Percentiles rank a stretch among this genome's conserved stretches.
These are phyloP conservation scores for Hippophae gyantsensis DNA, from an alignment of 306 rosid genomes.

Conservation along the genomic window DNA sequence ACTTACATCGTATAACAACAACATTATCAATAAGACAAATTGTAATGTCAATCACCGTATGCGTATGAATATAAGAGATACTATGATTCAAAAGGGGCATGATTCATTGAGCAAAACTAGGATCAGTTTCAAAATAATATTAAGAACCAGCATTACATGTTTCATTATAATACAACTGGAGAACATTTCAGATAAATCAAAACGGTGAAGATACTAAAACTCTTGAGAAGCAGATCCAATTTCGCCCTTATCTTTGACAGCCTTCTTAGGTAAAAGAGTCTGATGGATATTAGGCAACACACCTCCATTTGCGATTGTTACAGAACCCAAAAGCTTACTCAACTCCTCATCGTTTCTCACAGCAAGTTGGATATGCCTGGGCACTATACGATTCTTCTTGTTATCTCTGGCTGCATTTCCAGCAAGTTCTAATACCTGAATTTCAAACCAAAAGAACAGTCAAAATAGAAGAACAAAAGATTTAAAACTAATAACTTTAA, in stretches of 20 bases:
- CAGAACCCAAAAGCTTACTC: conserved; percentile 71
- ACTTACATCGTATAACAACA: too few relatives aligned
- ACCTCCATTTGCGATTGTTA: conserved; percentile 70
- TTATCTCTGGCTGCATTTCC: conserved; percentile 85
- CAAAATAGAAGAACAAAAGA: background rate
- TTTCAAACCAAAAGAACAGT: background rate
- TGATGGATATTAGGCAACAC: conserved; percentile 68
- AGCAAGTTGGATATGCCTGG: conserved; percentile 78
- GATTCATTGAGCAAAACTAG: too few relatives aligned
- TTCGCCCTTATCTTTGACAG: conserved; percentile 65
- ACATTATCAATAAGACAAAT: too few relatives aligned
- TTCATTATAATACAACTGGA: conserved; percentile 24
- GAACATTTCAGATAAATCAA: background rate
- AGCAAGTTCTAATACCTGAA: conserved; percentile 70
- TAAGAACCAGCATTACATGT: too few relatives aligned
- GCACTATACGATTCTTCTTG: conserved; percentile 82
- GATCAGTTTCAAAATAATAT: too few relatives aligned
- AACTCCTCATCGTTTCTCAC: conserved; percentile 84
- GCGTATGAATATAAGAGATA: too few relatives aligned
- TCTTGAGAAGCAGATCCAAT: conserved; percentile 87
- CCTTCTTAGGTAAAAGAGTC: conserved; percentile 63
- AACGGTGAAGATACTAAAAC: conserved; percentile 25
- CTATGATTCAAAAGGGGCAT: too few relatives aligned
- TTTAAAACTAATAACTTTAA: too few relatives aligned
- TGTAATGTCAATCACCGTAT: too few relatives aligned